Evolutionary conservation across 345 rosid genomes (phyloP).

Genomic region (Salix udensis): DNA sequence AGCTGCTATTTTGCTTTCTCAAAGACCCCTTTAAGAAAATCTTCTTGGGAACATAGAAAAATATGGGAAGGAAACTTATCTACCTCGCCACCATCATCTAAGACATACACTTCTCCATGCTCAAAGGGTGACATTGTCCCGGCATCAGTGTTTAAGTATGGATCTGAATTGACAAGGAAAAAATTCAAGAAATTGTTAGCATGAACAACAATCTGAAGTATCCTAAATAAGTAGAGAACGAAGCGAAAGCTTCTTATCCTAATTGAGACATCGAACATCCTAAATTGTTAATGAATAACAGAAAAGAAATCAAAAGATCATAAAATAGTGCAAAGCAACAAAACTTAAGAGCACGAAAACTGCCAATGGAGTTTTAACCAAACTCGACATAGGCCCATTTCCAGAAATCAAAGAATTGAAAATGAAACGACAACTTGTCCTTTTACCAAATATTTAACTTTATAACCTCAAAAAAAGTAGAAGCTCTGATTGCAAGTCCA

Average conservation of each 20-base stretch:
- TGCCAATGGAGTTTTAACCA: neutral
- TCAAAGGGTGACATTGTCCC: conserved; percentile 99
- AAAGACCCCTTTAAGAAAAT: neutral
- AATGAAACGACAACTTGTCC: neutral
- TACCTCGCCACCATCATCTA: conserved; percentile 99
- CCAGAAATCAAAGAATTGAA: neutral
- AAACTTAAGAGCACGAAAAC: neutral
- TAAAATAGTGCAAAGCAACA: neutral
- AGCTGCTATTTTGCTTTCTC: neutral
- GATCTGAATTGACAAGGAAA: conserved; percentile 50
- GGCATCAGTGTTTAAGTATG: conserved; percentile 92
- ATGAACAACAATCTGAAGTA: neutral
- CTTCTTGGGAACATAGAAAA: neutral
- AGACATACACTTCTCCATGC: conserved; percentile 94
- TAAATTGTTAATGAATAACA: neutral
- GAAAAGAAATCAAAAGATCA: neutral
- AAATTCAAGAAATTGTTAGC: neutral
- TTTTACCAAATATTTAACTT: neutral
- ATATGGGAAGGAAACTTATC: neutral
- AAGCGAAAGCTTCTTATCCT: neutral
- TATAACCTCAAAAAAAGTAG: neutral
- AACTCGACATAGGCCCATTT: neutral
- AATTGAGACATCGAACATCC: neutral
- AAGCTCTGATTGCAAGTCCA: neutral
- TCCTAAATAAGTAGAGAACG: neutral